A percentile compares a stretch with the other conserved stretches of the same genome.
Evolutionary conservation across 1,284 basidiomycete species (phyloP).

Genomic region (Sphagnurus paluster): DNA sequence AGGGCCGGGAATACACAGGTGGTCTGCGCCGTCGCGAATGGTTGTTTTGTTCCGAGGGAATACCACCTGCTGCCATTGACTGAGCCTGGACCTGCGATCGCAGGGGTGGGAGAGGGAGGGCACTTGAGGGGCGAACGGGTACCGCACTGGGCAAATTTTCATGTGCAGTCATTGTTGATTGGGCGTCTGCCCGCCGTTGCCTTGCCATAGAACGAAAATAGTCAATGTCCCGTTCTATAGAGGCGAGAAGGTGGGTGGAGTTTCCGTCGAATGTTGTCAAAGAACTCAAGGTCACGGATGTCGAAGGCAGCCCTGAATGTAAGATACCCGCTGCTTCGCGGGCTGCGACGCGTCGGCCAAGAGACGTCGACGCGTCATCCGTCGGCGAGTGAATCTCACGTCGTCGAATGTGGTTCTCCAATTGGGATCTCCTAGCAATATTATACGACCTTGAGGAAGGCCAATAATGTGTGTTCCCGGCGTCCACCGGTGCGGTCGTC

Average conservation of each 20-base stretch:
- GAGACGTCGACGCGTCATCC: conserved; percentile 45
- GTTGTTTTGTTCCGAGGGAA: conserved; percentile 1
- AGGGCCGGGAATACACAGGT: conserved; percentile 13
- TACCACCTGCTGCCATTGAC: not conserved
- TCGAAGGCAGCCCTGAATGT: conserved; percentile 7
- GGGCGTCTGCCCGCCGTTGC: conserved; percentile 14
- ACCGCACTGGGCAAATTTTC: too few relatives aligned
- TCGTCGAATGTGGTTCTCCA: conserved; percentile 27
- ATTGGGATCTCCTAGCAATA: conserved; percentile 14
- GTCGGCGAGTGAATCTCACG: conserved; percentile 20
- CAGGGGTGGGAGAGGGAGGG: too few relatives aligned
- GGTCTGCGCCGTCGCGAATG: conserved; percentile 13
- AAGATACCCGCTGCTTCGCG: conserved; percentile 36
- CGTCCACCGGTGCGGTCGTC: not conserved
- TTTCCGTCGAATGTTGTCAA: conserved; percentile 10
- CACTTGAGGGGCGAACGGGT: too few relatives aligned
- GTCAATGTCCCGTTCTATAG: conserved; percentile 21
- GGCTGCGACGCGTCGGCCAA: conserved; percentile 53
- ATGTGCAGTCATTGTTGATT: too few relatives aligned
- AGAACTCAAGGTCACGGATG: conserved; percentile 3
- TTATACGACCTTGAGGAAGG: conserved; percentile 10
- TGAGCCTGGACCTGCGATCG: too few relatives aligned
- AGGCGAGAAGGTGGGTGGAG: conserved; percentile 10
- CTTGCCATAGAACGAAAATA: conserved; percentile 9
- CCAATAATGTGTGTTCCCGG: conserved; percentile 1